Evolutionary conservation across 139 green algal species (phyloP).

Genomic region (Auxenochlorella pyrenoidosa): DNA sequence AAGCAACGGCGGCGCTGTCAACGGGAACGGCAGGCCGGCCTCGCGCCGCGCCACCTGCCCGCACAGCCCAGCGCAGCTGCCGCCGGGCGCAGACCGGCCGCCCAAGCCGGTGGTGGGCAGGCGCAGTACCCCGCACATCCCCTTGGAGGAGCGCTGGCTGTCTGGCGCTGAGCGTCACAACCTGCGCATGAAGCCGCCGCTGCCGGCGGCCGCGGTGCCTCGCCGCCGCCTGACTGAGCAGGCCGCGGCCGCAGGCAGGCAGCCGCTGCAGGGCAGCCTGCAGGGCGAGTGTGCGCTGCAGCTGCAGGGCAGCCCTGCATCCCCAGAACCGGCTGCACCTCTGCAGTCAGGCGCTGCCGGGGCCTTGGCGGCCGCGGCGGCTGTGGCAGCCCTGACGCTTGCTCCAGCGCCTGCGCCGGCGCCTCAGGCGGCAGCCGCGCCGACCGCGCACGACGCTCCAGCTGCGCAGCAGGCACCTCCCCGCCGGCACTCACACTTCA

Average conservation of each 20-base stretch:
- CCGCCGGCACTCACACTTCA: background rate
- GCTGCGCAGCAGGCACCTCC: background rate
- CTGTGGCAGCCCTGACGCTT: background rate
- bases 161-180: background rate
- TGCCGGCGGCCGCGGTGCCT: constrained; percentile 1
- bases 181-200: constrained; percentile 1
- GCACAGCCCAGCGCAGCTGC: background rate
- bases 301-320: background rate
- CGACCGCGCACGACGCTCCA: background rate
- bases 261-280: background rate
- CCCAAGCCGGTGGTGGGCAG: background rate
- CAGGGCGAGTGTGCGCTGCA: background rate
- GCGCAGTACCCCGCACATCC: background rate
- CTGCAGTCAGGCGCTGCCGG: background rate
- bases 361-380: background rate
- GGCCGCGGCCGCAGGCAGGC: background rate
- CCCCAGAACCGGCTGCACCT: background rate
- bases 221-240: background rate
- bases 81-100: background rate
- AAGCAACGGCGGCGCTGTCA: background rate
- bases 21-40: background rate
- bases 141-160: background rate
- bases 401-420: background rate
- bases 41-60: background rate
- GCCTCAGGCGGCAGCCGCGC: background rate